Evolutionary conservation across 2,329 filamentous ascomycete species (phyloP).

Genomic region (Zymoseptoria brevis): DNA sequence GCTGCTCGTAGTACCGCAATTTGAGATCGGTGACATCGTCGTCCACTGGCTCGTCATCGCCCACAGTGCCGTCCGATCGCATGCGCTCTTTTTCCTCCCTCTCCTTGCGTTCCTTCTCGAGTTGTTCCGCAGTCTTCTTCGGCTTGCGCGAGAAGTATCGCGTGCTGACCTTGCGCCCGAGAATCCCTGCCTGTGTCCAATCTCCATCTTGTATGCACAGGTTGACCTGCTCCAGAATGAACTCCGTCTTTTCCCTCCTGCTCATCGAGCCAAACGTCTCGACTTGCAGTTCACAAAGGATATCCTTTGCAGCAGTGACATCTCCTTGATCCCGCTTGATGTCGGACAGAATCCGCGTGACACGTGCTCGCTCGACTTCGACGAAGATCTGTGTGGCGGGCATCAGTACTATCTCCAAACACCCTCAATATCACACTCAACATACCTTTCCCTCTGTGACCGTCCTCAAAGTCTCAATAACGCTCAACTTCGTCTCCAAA

Average conservation of each 20-base stretch:
- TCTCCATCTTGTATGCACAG: conserved; percentile 93
- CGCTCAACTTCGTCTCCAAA: conserved; percentile 77
- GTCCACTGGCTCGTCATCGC: conserved; percentile 68
- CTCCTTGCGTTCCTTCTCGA: conserved; percentile 85
- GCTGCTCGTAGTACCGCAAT: conserved; percentile 92
- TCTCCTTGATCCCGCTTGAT: conserved; percentile 97
- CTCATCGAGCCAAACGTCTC: conserved; percentile 99
- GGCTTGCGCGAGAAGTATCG: conserved; percentile 82
- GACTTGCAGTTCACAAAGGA: conserved; percentile 93
- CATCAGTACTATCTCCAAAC: conserved; percentile 4
- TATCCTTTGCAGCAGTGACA: conserved; percentile 79
- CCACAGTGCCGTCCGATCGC: conserved; percentile 40
- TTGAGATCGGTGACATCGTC: conserved; percentile 96
- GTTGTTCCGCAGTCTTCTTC: conserved; percentile 80
- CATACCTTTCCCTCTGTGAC: conserved; percentile 90
- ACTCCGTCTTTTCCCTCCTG: conserved; percentile 94
- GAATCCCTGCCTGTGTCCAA: conserved; percentile 90
- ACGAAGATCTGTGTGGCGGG: conserved; percentile 68
- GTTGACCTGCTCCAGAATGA: conserved; percentile 89
- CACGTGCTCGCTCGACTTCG: conserved; percentile 91
- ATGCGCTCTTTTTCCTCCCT: conserved; percentile 76
- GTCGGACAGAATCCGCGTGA: conserved; percentile 89
- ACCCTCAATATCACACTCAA: neutral
- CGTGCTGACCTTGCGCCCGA: conserved; percentile 95
- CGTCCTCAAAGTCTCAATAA: conserved; percentile 90